Evolutionary conservation across 78 protist species (phyloP).

Genomic region (Chrysochromulina tobinii): DNA sequence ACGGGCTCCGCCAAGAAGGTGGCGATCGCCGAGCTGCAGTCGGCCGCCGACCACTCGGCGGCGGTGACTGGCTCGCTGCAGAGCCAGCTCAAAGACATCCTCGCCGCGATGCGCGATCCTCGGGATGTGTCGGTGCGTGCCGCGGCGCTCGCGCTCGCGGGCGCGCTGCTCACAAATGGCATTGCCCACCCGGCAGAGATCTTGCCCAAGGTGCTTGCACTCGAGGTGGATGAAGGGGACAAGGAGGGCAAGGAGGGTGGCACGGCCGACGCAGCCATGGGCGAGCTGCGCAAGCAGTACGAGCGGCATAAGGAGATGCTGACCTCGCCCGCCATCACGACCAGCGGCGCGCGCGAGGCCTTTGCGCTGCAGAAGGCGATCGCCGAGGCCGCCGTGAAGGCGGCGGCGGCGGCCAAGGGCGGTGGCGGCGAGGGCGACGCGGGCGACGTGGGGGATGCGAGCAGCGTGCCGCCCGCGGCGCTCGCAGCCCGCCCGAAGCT

Average conservation of each 20-base stretch:
- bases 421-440: no score
- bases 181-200: neutral
- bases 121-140: neutral
- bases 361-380: no score
- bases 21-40: neutral
- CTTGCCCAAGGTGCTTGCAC: neutral
- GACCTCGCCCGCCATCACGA: neutral
- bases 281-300: neutral
- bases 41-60: neutral
- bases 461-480: no score
- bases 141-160: neutral
- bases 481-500: no score
- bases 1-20: no score
- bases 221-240: neutral
- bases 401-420: no score
- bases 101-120: neutral
- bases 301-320: neutral
- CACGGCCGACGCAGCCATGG: neutral
- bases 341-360: no score
- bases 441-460: no score
- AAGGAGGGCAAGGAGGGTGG: no score
- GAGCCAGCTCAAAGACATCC: neutral
- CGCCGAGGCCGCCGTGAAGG: no score
- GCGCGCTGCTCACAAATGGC: neutral
- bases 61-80: neutral